phyloP scores from a whole-genome alignment of 805 yeast species.

The Metahyphopichia silvanorum region DNA sequence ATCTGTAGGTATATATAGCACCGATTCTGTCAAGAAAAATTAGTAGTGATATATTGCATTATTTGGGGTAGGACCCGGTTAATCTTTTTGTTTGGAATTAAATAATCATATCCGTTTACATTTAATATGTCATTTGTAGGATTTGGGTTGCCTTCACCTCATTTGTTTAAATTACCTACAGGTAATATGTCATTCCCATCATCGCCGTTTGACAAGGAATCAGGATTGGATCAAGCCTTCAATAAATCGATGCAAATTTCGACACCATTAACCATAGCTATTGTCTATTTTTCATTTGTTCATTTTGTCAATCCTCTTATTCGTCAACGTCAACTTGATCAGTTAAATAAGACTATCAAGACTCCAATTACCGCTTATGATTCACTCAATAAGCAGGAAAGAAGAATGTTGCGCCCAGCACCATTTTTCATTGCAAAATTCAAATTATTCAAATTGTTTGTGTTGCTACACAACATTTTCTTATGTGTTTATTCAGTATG shows the following conservation, averaged over 20 bases:
- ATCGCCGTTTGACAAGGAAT: constrained; percentile 29
- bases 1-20: no score
- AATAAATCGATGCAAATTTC: constrained; percentile 43
- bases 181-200: constrained; percentile 27
- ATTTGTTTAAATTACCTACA: constrained; percentile 29
- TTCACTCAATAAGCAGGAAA: constrained; percentile 13
- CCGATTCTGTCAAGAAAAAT: no score
- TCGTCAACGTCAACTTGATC: constrained; percentile 41
- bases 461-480: constrained; percentile 56
- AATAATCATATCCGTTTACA: no score
- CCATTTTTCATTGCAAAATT: constrained; percentile 50
- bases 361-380: constrained; percentile 12
- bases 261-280: constrained; percentile 56
- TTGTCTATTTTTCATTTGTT: constrained; percentile 55
- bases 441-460: constrained; percentile 48
- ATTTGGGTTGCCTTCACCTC: constrained; percentile 33
- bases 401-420: constrained; percentile 46
- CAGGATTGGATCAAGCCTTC: constrained; percentile 31
- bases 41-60: no score
- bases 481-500: constrained; percentile 66
- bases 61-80: no score
- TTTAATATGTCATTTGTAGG: no score
- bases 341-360: constrained; percentile 19
- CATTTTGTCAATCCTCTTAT: constrained; percentile 51
- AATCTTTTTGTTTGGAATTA: no score